Conservation (phyloP, 2,329 filamentous ascomycete genomes). For the Penicillium occitanis region DNA sequence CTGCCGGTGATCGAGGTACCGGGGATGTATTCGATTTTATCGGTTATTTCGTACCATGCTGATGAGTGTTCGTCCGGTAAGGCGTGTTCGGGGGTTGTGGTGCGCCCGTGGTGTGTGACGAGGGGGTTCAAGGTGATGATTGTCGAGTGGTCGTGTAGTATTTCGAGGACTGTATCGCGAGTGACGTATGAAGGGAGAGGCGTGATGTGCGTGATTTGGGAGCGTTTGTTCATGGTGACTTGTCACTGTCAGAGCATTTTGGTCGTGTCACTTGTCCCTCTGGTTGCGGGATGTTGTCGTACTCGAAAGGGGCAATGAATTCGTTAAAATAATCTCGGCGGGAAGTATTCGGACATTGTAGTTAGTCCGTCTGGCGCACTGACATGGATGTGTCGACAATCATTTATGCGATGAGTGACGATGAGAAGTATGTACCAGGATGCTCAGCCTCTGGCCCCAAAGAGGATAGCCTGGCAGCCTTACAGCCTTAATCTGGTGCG, state of each 20-base stretch:
- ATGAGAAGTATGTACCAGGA: background rate
- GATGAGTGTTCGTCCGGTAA: slow-evolving; percentile 66
- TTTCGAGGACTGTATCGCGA: slow-evolving; percentile 65
- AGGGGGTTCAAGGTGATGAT: slow-evolving; percentile 88
- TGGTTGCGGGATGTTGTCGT: no score
- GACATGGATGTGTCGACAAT: background rate
- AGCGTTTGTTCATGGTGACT: slow-evolving; percentile 47
- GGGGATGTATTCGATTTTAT: slow-evolving; percentile 72
- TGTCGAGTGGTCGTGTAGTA: slow-evolving; percentile 71
- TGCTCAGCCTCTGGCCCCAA: background rate
- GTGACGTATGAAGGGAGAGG: slow-evolving; percentile 67
- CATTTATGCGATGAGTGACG: background rate
- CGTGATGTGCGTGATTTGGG: slow-evolving; percentile 73
- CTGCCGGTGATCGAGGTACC: slow-evolving; percentile 62
- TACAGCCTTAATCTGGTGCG: background rate
- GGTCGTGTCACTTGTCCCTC: background rate
- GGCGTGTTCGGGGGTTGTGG: slow-evolving; percentile 65
- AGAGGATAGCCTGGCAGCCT: background rate
- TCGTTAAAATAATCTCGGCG: background rate
- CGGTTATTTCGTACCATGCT: slow-evolving; percentile 74
- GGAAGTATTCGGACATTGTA: background rate
- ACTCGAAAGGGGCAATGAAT: background rate
- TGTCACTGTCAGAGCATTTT: slow-evolving; percentile 5
- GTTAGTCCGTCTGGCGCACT: background rate
- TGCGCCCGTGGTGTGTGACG: slow-evolving; percentile 68